A percentile compares a stretch with the other conserved stretches of the same genome.
phyloP scores from a whole-genome alignment of 768 basidiomycete species.

The Hypsizygus marmoreus region DNA sequence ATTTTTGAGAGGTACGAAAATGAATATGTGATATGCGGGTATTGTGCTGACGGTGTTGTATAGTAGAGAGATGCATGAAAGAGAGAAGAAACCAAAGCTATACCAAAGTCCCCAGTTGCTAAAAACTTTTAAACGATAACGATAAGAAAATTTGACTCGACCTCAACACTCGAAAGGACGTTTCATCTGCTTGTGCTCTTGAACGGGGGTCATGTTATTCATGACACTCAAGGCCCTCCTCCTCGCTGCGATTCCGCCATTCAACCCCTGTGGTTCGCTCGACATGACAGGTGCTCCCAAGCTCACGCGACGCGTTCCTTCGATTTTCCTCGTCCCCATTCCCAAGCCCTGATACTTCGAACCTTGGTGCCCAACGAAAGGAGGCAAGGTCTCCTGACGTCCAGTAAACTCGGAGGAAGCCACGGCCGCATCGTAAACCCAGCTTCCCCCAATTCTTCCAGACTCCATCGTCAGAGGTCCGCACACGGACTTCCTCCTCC shows the following conservation, averaged over 20 bases:
- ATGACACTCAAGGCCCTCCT: conserved; percentile 20
- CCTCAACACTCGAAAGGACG: conserved; percentile 12
- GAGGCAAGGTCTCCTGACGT: neutral
- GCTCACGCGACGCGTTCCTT: conserved; percentile 19
- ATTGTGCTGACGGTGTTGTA: conserved; percentile 5
- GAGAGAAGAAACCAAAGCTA: neutral
- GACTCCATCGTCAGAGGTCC: conserved; percentile 27
- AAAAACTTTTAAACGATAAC: neutral
- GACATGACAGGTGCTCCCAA: conserved; percentile 8
- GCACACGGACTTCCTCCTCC: conserved; percentile 47
- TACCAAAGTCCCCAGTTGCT: neutral
- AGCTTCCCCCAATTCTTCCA: conserved; percentile 29
- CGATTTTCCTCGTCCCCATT: conserved; percentile 1
- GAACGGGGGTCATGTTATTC: conserved; percentile 8
- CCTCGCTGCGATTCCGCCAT: conserved; percentile 5
- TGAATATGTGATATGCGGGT: neutral
- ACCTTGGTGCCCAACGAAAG: neutral
- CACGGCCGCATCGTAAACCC: conserved; percentile 55
- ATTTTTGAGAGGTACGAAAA: neutral
- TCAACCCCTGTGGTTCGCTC: neutral
- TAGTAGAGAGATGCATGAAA: neutral
- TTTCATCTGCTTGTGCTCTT: conserved; percentile 14
- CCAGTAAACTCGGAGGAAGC: conserved; percentile 39
- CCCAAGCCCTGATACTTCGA: conserved; percentile 7
- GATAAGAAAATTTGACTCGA: neutral